A percentile compares a stretch with the other conserved stretches of the same genome.
These are phyloP conservation scores for Suzukiozyma palmioleophila DNA, from an alignment of 1,139 yeast genomes.

Conservation along the genomic window DNA sequence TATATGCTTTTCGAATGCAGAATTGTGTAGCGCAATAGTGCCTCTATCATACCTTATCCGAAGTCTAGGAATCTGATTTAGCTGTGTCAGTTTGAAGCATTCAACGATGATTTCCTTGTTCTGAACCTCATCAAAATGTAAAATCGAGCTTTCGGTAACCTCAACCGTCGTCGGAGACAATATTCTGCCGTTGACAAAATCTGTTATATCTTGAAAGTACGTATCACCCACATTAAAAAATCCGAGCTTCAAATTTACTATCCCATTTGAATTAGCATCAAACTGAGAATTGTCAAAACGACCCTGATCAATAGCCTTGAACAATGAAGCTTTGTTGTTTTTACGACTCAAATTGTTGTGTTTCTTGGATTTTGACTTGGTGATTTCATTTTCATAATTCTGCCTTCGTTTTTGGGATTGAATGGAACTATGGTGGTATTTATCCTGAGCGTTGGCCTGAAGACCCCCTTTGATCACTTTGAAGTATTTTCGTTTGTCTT, in stretches of 20 bases:
- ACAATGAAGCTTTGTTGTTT: not conserved
- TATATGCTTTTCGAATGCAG: not conserved
- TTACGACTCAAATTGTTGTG: too few species aligned
- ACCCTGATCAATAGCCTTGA: not conserved
- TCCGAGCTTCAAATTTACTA: not conserved
- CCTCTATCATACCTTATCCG: not conserved
- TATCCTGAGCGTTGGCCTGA: constrained; percentile 9
- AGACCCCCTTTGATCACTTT: constrained; percentile 37
- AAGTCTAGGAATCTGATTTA: not conserved
- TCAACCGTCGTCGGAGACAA: not conserved
- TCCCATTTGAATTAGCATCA: not conserved
- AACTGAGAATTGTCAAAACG: not conserved
- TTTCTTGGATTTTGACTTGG: too few species aligned
- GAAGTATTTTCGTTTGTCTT: constrained; percentile 38
- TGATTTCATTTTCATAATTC: constrained; percentile 5
- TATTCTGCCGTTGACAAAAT: not conserved
- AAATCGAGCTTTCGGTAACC: not conserved
- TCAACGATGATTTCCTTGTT: not conserved
- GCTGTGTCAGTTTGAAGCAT: not conserved
- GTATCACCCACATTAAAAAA: not conserved
- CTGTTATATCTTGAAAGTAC: not conserved
- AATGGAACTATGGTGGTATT: constrained; percentile 32
- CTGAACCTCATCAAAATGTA: not conserved
- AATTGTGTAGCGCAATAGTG: not conserved
- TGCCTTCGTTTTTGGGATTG: constrained; percentile 26